Base-by-base conservation (phyloP, 441 rosid genomes). In the Populus hybrid region DNA sequence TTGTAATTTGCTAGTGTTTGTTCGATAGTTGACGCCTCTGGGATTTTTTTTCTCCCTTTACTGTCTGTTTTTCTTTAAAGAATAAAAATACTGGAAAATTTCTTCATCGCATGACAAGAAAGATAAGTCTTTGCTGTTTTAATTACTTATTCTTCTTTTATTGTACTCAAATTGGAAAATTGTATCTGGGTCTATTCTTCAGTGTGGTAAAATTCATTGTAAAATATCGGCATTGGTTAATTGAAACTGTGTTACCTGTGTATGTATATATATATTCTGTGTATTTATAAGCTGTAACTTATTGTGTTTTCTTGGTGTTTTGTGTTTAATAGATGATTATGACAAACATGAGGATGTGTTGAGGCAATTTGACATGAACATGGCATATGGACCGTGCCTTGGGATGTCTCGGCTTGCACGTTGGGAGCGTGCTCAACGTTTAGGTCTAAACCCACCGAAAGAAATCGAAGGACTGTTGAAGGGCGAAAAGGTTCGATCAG, bases 331-430 rank as follows among this genome's bases (percentile, higher is more conserved):
- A 90, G 91, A 76, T 24, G 91, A 78, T 64, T 79, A 79, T 59
- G 85, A 73, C 36, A 76, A 81, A 65, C 28, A 61, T 11, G 93
- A 89, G 75, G 84, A 82, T 40, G 79, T 84, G 30, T 79, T 91
- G 46, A 89, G 87, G 83, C 89, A 90, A 61, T 90, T 91, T 82
- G 93, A 90, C 82, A 83, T 91, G 92, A 84, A 90, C 88, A 88
- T 86, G 82, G 84, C 87, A 0, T 89, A 84, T 5, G 94, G 97
- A 35, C 97, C 94, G 1, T 91, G 97, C 72, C 64, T 89, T 46
- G 94, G 93, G 69, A 86, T 90, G 87, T 81, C 84, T 36, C 80
- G 94, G 78, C 66, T 86, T 63, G 89, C 72, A 30, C 86, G 92
- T 2, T 89, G 89, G 91, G 91, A 90, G 74, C 91, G 93, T 16